Conservation (phyloP, 371 early-diverging fungal genomes). For the Mortierella sp. region DNA sequence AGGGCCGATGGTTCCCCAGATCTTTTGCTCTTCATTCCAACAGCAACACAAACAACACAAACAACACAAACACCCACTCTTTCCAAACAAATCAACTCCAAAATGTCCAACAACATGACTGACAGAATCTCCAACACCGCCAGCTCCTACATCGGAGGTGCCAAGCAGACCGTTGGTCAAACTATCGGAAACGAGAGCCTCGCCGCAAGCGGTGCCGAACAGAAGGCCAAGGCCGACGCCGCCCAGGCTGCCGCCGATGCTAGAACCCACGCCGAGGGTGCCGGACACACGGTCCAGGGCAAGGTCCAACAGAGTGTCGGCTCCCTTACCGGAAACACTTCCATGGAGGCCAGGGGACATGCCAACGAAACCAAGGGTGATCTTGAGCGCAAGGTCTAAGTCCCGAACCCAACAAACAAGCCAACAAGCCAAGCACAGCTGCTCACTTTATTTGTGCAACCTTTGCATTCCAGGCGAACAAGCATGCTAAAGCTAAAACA, state of each 20-base stretch:
- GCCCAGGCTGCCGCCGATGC: slow-evolving; percentile 39
- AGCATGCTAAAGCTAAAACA: neutral
- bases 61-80: neutral
- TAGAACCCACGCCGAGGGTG: slow-evolving; percentile 34
- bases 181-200: slow-evolving; percentile 31
- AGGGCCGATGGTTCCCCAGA: neutral
- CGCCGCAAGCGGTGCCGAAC: slow-evolving; percentile 36
- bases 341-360: slow-evolving; percentile 58
- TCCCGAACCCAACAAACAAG: neutral
- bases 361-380: slow-evolving; percentile 57
- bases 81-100: slow-evolving; percentile 3
- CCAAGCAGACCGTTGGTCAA: slow-evolving; percentile 49
- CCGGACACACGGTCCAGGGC: slow-evolving; percentile 56
- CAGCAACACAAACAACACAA: neutral
- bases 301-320: slow-evolving; percentile 60
- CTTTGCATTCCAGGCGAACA: neutral
- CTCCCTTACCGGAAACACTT: slow-evolving; percentile 51
- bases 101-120: slow-evolving; percentile 22
- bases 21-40: neutral
- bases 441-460: slow-evolving; percentile 8
- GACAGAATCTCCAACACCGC: slow-evolving; percentile 37
- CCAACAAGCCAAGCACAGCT: neutral
- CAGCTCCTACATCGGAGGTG: slow-evolving; percentile 42
- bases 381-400: slow-evolving; percentile 31
- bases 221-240: slow-evolving; percentile 45